Percentiles rank a stretch among this genome's conserved stretches.
Conservation (phyloP, 805 yeast species). For the Candida pini region DNA sequence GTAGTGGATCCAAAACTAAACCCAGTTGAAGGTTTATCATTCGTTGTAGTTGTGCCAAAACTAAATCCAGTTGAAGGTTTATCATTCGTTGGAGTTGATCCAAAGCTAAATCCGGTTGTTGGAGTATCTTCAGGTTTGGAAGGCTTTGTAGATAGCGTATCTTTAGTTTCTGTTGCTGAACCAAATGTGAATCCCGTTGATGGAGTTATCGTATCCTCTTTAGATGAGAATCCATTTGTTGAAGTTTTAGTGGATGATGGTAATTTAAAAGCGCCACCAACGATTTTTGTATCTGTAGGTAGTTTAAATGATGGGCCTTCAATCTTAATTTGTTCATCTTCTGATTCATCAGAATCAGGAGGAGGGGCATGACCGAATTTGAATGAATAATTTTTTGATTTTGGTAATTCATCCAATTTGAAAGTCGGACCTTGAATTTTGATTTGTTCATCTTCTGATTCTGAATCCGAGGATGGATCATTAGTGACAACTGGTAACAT, state of each 20-base stretch:
- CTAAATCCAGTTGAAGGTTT: background rate
- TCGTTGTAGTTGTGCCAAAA: constrained; percentile 9
- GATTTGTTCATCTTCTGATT: constrained; percentile 42
- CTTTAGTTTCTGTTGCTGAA: too few species aligned
- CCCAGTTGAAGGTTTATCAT: constrained; percentile 6
- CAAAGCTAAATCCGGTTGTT: background rate
- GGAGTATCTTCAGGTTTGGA: too few species aligned
- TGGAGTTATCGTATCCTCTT: too few species aligned
- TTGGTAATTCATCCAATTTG: constrained; percentile 40
- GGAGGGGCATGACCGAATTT: constrained; percentile 35
- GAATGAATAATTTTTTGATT: constrained; percentile 46
- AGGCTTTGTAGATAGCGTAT: too few species aligned
- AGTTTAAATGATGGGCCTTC: constrained; percentile 68
- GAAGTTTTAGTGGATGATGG: constrained; percentile 3
- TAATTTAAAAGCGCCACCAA: constrained; percentile 27
- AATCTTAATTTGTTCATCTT: constrained; percentile 58
- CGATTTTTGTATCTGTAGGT: constrained; percentile 31
- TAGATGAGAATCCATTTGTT: too few species aligned
- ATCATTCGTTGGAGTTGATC: constrained; percentile 3
- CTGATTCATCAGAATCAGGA: constrained; percentile 33
- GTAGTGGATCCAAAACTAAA: constrained; percentile 5
- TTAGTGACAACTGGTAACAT: constrained; percentile 5
- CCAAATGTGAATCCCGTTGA: constrained; percentile 18
- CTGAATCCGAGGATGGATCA: constrained; percentile 24
- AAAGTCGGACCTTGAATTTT: constrained; percentile 72